Percentiles rank a stretch among this genome's conserved stretches.
Conservation (phyloP, 768 basidiomycete genomes). For the Macrolepiota fuliginosa region DNA sequence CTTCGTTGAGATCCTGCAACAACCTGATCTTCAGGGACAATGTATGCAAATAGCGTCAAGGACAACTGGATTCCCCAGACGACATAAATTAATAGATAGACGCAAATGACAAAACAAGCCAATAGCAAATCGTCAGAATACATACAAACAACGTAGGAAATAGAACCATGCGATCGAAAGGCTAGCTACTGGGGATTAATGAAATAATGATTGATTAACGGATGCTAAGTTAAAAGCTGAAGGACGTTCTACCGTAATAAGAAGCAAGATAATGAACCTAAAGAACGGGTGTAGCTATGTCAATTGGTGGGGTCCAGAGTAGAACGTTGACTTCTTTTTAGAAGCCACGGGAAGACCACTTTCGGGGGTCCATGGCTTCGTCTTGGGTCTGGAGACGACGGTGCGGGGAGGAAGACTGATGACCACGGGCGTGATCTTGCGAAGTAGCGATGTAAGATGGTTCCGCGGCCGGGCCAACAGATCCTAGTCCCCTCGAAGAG, state of each 20-base stretch:
- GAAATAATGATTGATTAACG: slow-evolving; percentile 32
- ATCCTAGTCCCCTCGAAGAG: slow-evolving; percentile 5
- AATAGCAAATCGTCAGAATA: slow-evolving; percentile 19
- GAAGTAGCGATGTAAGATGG: slow-evolving; percentile 11
- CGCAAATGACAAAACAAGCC: slow-evolving; percentile 14
- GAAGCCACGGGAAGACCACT: slow-evolving; percentile 45
- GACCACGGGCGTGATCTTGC: slow-evolving; percentile 24
- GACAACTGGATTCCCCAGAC: background rate
- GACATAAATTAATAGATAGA: slow-evolving; percentile 8
- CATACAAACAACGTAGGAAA: slow-evolving; percentile 24
- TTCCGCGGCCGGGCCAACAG: slow-evolving; percentile 9
- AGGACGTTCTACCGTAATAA: slow-evolving; percentile 33
- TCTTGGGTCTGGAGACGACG: slow-evolving; percentile 43
- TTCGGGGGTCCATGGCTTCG: slow-evolving; percentile 43
- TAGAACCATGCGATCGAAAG: slow-evolving; percentile 29
- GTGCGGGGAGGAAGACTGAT: slow-evolving; percentile 35
- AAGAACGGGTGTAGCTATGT: slow-evolving; percentile 40
- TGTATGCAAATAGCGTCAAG: slow-evolving; percentile 1
- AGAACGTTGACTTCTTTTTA: slow-evolving; percentile 33
- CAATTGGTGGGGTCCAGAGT: slow-evolving; percentile 23
- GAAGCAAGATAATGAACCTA: slow-evolving; percentile 38
- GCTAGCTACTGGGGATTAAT: slow-evolving; percentile 33
- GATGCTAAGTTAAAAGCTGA: slow-evolving; percentile 27
- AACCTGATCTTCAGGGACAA: slow-evolving; percentile 10
- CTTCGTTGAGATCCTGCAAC: slow-evolving; percentile 8